phyloP scores from a whole-genome alignment of 2,329 filamentous ascomycete species.

The Aspergillus phoenicis region DNA sequence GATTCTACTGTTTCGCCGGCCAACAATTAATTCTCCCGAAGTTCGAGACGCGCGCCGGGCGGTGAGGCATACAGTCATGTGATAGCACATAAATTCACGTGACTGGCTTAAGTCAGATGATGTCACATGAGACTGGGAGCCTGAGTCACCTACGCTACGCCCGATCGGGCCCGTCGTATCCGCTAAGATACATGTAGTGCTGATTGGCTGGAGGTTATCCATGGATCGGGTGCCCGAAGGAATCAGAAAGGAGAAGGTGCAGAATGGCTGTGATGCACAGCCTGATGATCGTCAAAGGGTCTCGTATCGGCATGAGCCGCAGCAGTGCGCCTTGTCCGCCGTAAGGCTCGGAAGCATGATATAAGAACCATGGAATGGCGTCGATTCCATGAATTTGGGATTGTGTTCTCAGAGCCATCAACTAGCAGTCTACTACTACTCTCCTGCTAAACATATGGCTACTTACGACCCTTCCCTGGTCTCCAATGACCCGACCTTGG shows the following conservation, averaged over 20 bases:
- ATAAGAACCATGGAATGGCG: neutral
- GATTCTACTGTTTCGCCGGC: neutral
- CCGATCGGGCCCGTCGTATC: neutral
- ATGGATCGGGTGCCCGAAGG: neutral
- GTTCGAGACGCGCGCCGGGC: conserved; percentile 20
- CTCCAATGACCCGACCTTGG: neutral
- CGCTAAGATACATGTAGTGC: neutral
- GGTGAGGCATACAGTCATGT: conserved; percentile 13
- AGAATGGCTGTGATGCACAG: neutral
- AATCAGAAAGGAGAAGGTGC: neutral
- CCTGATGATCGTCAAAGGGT: neutral
- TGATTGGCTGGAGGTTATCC: neutral
- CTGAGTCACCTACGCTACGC: neutral
- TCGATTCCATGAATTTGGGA: neutral
- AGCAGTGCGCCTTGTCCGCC: neutral
- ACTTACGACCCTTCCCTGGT: neutral
- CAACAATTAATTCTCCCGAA: neutral
- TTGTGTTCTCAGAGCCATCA: neutral
- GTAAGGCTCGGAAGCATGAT: neutral
- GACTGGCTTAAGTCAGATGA: neutral
- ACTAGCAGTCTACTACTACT: neutral
- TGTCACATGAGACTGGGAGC: neutral
- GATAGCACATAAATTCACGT: neutral
- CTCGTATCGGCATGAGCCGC: neutral
- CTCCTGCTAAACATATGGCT: neutral